Evolutionary conservation across 441 rosid genomes (phyloP), one percentile per base, ranked within the genome.

Genomic region (Codiaeum variegatum): DNA sequence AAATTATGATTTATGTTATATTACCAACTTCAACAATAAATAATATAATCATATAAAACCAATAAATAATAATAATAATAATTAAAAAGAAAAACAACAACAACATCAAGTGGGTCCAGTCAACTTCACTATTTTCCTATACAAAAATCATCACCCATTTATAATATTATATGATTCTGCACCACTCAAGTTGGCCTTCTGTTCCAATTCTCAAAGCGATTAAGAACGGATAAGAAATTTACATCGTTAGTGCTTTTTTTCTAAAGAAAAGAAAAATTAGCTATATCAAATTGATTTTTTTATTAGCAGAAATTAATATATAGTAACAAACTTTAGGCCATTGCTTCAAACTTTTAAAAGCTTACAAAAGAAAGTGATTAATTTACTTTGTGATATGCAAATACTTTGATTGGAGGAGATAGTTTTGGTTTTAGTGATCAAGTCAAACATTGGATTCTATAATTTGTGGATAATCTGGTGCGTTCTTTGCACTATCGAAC

Each of bases 401-500:
- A 8, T 6, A 5, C 11, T 44, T 66, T 46, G 69, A 26, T 15
- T 44, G 36, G 69, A 26, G 34, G 23, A 66, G 54, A 16, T 16
- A 15, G 36, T 32, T 32, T 32, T 5, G 10, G 5, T 0, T 13
- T 15, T 46, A 46, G 16, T 46, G 13, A 10, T 31, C 31, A 55
- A 55, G 60, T 23, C 24, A 11, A 55, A 10, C 81, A 75, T 75
- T 67, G 76, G 76, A 78, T 78, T 78, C 81, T 65, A 38, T 42
- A 24, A 31, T 65, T 73, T 40, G 65, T 66, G 71, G 52, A 60
- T 60, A 29, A 60, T 66, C 55, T 60, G 5, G 32, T 47, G 56
- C 73, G 58, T 65, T 73, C 49, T 32, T 46, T 26, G 29, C 52
- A 65, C 42, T 23, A 40, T 26, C 46, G 38, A 16, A 47, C 40